phyloP scores from a whole-genome alignment of 257 asterid genomes.

The Lithospermum erythrorhizon region DNA sequence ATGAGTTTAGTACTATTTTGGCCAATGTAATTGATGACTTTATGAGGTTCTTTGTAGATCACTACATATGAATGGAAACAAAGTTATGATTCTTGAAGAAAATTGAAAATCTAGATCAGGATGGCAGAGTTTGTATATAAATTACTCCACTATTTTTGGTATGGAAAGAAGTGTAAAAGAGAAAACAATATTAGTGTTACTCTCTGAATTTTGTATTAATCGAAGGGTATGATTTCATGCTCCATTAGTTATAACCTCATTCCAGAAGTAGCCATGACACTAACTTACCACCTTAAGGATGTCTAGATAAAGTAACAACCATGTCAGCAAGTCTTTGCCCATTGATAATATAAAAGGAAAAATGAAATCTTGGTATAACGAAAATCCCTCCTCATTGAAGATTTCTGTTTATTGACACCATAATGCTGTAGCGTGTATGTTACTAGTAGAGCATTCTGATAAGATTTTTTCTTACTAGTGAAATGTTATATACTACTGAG shows the following conservation, averaged over 20 bases:
- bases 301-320: neutral
- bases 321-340: neutral
- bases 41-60: neutral
- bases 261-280: neutral
- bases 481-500: conserved; percentile 17
- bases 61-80: neutral
- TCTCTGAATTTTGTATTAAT: neutral
- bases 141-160: no score
- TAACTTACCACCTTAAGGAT: neutral
- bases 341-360: neutral
- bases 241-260: neutral
- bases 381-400: no score
- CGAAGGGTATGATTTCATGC: neutral
- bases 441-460: no score
- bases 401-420: no score
- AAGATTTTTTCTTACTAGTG: neutral
- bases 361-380: no score
- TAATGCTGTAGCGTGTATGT: neutral
- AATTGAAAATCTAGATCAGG: neutral
- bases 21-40: neutral
- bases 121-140: neutral
- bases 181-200: neutral
- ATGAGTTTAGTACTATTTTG: conserved; percentile 75
- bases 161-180: no score
- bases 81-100: neutral